Conservation (phyloP, 148 eudicot genomes). For the Camellia granthamiana region DNA sequence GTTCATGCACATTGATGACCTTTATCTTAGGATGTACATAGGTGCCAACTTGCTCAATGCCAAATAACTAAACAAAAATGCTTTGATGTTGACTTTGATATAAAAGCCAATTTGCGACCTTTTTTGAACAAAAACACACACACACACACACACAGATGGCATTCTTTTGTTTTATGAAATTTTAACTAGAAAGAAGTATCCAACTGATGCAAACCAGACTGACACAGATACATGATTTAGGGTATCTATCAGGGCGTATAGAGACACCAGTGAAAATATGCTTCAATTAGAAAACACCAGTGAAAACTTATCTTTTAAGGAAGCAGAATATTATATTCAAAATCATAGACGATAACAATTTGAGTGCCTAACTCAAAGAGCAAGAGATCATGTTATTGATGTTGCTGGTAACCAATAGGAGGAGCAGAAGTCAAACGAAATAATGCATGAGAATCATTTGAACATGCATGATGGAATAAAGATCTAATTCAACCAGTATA, state of each 20-base stretch:
- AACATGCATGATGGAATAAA: too few relatives aligned
- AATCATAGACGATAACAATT: too few relatives aligned
- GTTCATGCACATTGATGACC: background rate
- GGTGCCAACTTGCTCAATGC: background rate
- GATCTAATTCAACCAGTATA: too few relatives aligned
- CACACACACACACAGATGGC: background rate
- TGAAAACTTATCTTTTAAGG: too few relatives aligned
- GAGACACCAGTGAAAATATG: too few relatives aligned
- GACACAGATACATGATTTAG: background rate
- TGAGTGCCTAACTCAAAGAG: too few relatives aligned
- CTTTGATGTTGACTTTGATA: background rate
- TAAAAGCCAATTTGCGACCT: background rate
- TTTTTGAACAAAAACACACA: background rate
- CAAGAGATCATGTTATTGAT: too few relatives aligned
- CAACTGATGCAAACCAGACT: background rate
- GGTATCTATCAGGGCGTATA: background rate
- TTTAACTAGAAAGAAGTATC: background rate
- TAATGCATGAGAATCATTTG: too few relatives aligned
- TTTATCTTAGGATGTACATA: background rate
- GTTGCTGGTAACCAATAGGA: too few relatives aligned
- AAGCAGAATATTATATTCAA: too few relatives aligned
- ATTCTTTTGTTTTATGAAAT: background rate
- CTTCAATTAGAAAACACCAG: too few relatives aligned
- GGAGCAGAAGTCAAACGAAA: too few relatives aligned
- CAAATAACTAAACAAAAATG: background rate